Percentiles rank a stretch among this genome's conserved stretches.
Conservation (phyloP, 331 rosid genomes). For the Prunus yedoensis region DNA sequence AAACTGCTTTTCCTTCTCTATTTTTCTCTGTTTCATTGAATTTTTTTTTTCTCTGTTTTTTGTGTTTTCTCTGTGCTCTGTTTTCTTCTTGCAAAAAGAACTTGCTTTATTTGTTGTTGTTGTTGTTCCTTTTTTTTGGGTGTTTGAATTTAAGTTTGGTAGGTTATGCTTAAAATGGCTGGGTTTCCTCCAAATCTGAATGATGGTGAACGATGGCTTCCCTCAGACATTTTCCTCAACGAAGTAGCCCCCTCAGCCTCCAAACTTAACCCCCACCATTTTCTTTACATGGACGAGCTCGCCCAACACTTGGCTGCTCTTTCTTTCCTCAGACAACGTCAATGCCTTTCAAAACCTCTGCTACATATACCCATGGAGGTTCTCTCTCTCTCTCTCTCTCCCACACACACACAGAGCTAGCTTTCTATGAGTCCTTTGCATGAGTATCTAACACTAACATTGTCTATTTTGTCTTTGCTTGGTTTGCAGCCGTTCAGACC, state of each 20-base stretch:
- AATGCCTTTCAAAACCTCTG: constrained; percentile 8
- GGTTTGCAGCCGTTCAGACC: constrained; percentile 21
- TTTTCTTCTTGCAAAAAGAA: neutral
- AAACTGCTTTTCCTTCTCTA: neutral
- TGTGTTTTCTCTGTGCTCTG: neutral
- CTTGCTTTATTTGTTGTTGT: neutral
- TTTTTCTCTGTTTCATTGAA: neutral
- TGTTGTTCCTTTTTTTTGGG: neutral
- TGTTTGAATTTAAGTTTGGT: neutral
- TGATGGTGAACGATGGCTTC: constrained; percentile 32
- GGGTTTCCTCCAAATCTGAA: constrained; percentile 25
- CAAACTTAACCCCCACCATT: neutral
- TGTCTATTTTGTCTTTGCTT: too few species aligned
- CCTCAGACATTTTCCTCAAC: constrained; percentile 27
- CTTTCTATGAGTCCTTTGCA: neutral
- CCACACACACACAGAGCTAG: neutral
- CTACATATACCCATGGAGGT: neutral
- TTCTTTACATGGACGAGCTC: constrained; percentile 15
- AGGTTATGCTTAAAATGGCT: constrained; percentile 21
- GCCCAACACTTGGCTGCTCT: constrained; percentile 23
- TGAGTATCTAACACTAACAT: neutral
- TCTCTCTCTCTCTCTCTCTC: neutral
- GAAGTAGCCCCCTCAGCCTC: constrained; percentile 8
- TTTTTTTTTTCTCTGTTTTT: too few species aligned
- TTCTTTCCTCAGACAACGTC: constrained; percentile 16